Percentiles rank a stretch among this genome's conserved stretches.
Conservation (phyloP, 441 rosid genomes). For the Pelargonium myrrhifolium region DNA sequence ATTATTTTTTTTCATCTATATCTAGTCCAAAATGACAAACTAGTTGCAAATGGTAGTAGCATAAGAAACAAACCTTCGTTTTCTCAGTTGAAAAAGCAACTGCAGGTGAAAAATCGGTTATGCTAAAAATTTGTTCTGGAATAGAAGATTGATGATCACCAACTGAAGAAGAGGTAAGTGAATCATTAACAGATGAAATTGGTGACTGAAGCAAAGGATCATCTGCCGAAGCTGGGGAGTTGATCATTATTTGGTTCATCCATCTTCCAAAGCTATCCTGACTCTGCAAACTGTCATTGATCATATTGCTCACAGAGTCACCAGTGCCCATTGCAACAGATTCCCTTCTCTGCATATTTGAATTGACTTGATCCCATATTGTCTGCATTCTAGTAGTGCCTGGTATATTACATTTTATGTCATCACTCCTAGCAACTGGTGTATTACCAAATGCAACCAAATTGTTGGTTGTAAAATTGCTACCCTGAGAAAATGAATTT, state of each 20-base stretch:
- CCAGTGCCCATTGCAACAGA: slow-evolving; percentile 23
- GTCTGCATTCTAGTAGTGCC: slow-evolving; percentile 32
- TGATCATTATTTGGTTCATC: slow-evolving; percentile 54
- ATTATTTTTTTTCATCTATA: not conserved
- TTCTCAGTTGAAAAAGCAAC: slow-evolving; percentile 79
- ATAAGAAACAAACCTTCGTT: slow-evolving; percentile 53
- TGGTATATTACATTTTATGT: slow-evolving; percentile 19
- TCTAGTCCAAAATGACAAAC: slow-evolving; percentile 1
- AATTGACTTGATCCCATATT: slow-evolving; percentile 29
- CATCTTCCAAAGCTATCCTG: slow-evolving; percentile 93
- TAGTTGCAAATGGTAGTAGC: slow-evolving; percentile 5
- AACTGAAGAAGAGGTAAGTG: slow-evolving; percentile 30
- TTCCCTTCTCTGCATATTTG: slow-evolving; percentile 31
- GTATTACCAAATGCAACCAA: slow-evolving; percentile 28
- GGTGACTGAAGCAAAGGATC: slow-evolving; percentile 44
- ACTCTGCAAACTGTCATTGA: slow-evolving; percentile 49
- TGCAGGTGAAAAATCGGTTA: slow-evolving; percentile 77
- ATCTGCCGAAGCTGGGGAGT: slow-evolving; percentile 48
- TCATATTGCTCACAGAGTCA: slow-evolving; percentile 32
- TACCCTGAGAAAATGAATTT: slow-evolving; percentile 42
- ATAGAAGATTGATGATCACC: slow-evolving; percentile 29
- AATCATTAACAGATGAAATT: slow-evolving; percentile 37
- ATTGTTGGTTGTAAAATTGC: slow-evolving; percentile 29
- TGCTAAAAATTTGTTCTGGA: slow-evolving; percentile 56
- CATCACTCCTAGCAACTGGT: slow-evolving; percentile 26